Conservation (phyloP, 2,329 filamentous ascomycete species). For the Fusarium bactridioides region DNA sequence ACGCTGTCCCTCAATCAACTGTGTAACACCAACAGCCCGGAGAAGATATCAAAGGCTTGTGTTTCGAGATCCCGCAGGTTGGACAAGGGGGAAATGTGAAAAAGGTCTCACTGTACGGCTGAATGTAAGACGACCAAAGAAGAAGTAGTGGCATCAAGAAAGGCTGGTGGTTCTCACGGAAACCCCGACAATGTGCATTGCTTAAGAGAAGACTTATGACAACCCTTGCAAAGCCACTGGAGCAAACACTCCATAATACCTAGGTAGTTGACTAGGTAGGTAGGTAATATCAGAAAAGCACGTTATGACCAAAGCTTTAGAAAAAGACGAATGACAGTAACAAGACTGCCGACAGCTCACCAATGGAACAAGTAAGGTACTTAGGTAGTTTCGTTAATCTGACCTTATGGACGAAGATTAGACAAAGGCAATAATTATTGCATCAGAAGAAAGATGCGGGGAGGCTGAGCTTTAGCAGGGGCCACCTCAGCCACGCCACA, state of each 20-base stretch:
- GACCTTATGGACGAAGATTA: background rate
- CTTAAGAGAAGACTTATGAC: background rate
- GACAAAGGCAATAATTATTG: background rate
- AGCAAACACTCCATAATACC: background rate
- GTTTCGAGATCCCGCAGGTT: background rate
- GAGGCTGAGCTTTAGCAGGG: slow-evolving; percentile 24
- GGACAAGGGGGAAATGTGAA: background rate
- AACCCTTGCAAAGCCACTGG: background rate
- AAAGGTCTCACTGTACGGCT: background rate
- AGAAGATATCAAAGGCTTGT: background rate
- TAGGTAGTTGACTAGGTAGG: too few relatives aligned
- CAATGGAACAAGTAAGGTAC: background rate
- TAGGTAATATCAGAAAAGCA: background rate
- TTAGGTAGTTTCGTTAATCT: background rate
- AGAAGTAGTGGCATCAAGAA: background rate
- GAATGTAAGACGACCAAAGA: background rate
- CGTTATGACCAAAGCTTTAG: background rate
- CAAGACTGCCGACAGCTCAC: background rate
- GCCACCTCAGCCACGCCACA: slow-evolving; percentile 25
- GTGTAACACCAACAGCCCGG: background rate
- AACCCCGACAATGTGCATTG: background rate
- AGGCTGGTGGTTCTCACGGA: background rate
- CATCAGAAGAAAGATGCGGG: slow-evolving; percentile 9
- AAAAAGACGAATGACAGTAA: background rate
- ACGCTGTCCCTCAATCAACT: background rate